These are phyloP conservation scores for Leishmania aethiopica DNA, from an alignment of 208 protist species.

Conservation along the genomic window DNA sequence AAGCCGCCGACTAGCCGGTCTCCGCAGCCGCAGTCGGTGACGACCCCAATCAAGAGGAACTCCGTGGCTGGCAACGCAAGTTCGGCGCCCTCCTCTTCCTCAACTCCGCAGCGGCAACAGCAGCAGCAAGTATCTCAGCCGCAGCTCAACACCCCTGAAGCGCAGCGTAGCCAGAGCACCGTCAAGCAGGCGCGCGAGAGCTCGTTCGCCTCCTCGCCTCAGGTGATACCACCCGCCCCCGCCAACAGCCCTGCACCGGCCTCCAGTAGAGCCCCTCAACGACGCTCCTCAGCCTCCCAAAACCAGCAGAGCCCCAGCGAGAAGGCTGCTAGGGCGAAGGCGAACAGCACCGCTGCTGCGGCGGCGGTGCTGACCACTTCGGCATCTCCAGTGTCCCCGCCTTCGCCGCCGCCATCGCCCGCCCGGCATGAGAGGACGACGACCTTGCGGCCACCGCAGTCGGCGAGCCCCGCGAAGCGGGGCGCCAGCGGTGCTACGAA, in stretches of 20 bases:
- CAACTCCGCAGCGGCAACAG: background rate
- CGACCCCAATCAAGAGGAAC: background rate
- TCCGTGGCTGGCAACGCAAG: background rate
- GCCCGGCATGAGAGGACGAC: conserved; percentile 1
- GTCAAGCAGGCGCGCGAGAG: background rate
- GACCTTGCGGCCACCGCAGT: background rate
- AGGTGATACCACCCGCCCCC: conserved; percentile 7
- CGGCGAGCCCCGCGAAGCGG: background rate
- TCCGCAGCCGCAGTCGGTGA: background rate
- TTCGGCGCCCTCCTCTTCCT: background rate
- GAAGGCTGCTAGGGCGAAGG: background rate
- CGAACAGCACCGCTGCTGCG: background rate
- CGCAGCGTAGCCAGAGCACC: background rate
- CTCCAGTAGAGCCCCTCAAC: conserved; percentile 7
- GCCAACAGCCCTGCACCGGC: conserved; percentile 20
- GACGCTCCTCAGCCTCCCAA: background rate
- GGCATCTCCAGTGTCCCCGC: conserved; percentile 16
- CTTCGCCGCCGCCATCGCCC: conserved; percentile 26
- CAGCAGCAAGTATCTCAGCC: background rate
- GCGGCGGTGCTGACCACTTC: background rate
- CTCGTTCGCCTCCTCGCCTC: conserved; percentile 13
- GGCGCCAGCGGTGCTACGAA: background rate
- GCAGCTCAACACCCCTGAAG: background rate
- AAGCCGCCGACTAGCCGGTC: background rate
- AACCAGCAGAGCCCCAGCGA: conserved; percentile 1